Conservation (phyloP, 2,329 filamentous ascomycete genomes). For the Pseudocercospora eumusae region DNA sequence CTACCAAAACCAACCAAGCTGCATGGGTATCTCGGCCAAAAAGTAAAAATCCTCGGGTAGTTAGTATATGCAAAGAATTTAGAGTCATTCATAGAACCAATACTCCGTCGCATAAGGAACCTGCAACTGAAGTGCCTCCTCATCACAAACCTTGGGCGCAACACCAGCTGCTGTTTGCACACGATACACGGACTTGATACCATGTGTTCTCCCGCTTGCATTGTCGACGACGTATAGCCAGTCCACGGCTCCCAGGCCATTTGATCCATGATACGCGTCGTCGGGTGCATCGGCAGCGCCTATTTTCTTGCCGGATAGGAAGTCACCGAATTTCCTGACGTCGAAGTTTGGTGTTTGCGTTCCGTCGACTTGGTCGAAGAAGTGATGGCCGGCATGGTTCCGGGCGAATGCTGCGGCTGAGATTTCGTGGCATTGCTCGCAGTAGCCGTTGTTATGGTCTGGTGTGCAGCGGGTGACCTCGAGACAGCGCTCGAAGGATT, state of each 20-base stretch:
- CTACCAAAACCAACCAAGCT: neutral
- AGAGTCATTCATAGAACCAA: conserved; percentile 47
- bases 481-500: conserved; percentile 29
- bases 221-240: conserved; percentile 52
- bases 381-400: conserved; percentile 61
- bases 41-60: too few relatives aligned
- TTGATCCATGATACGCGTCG: conserved; percentile 42
- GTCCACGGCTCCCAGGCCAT: conserved; percentile 44
- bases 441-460: conserved; percentile 18
- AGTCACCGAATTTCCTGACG: conserved; percentile 48
- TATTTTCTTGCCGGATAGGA: conserved; percentile 54
- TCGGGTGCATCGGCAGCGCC: conserved; percentile 56
- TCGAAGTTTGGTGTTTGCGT: conserved; percentile 61
- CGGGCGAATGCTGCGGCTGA: conserved; percentile 19
- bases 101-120: conserved; percentile 52
- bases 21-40: neutral
- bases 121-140: conserved; percentile 36
- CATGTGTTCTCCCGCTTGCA: conserved; percentile 38
- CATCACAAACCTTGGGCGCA: conserved; percentile 44
- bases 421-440: conserved; percentile 35
- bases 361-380: conserved; percentile 54
- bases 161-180: conserved; percentile 52
- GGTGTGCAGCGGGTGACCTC: conserved; percentile 21
- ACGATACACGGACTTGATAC: conserved; percentile 51
- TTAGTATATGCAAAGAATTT: too few relatives aligned